Evolutionary conservation across 2,329 filamentous ascomycete genomes (phyloP).

Genomic region (Hymenoscyphus occultus): DNA sequence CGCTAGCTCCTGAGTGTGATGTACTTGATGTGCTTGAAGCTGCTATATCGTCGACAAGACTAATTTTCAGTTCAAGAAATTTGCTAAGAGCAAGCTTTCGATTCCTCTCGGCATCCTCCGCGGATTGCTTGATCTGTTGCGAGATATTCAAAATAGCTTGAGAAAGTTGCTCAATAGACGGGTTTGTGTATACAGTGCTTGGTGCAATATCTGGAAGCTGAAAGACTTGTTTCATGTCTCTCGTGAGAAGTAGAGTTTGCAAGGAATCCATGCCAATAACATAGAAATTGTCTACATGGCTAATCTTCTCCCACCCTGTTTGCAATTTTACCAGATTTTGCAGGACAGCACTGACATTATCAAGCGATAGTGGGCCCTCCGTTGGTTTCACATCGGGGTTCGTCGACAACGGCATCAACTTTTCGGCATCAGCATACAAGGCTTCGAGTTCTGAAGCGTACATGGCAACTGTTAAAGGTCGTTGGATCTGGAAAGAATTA

Average conservation of each 20-base stretch:
- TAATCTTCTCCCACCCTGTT: slow-evolving; percentile 14
- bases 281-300: slow-evolving; percentile 19
- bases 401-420: neutral
- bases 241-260: neutral
- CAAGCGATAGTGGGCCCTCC: neutral
- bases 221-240: slow-evolving; percentile 3
- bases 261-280: slow-evolving; percentile 17
- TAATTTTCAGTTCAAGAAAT: neutral
- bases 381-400: neutral
- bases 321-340: neutral
- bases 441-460: slow-evolving; percentile 37
- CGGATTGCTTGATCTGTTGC: neutral
- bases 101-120: neutral
- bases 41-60: neutral
- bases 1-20: neutral
- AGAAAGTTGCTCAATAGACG: slow-evolving; percentile 3
- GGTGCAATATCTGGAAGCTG: slow-evolving; percentile 6
- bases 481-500: slow-evolving; percentile 29
- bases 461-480: slow-evolving; percentile 32
- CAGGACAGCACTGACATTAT: neutral
- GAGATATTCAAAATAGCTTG: neutral
- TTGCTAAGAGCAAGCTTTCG: neutral
- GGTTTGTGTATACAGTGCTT: slow-evolving; percentile 11
- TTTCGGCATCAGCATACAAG: slow-evolving; percentile 33
- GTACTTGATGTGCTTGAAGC: neutral